Evolutionary conservation across 225 moss, liverwort and hornwort genomes (phyloP).

Genomic region (Pseudoscleropodium purum): DNA sequence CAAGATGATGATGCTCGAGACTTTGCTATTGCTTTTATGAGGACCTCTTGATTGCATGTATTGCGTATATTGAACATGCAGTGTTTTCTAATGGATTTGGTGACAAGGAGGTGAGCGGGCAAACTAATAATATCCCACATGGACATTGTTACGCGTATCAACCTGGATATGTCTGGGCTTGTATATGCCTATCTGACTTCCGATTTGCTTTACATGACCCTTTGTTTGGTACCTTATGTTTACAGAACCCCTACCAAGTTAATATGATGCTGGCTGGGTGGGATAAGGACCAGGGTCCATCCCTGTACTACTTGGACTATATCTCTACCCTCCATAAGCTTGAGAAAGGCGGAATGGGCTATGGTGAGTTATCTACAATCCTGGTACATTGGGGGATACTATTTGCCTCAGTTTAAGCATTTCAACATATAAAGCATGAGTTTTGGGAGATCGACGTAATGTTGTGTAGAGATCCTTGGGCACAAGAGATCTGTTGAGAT

Average conservation of each 20-base stretch:
- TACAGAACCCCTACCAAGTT: constrained; percentile 59
- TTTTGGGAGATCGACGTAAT: neutral
- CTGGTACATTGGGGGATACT: neutral
- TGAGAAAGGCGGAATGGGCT: constrained; percentile 62
- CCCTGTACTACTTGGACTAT: constrained; percentile 64
- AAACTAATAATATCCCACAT: neutral
- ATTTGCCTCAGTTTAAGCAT: neutral
- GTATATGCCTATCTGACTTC: neutral
- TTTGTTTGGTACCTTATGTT: neutral
- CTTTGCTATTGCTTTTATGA: neutral
- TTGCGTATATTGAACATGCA: neutral
- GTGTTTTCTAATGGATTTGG: neutral
- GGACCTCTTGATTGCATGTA: neutral
- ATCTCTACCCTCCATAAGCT: constrained; percentile 61
- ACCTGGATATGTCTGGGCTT: neutral
- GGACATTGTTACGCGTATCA: neutral
- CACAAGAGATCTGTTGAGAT: neutral
- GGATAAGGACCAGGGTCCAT: constrained; percentile 57
- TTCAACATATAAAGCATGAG: neutral
- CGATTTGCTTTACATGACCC: neutral
- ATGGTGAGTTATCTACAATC: constrained; percentile 26
- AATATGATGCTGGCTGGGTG: constrained; percentile 69
- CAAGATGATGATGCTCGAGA: constrained; percentile 1
- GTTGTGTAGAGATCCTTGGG: neutral
- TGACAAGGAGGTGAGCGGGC: neutral